Percentiles rank a stretch among this genome's conserved stretches.
phyloP scores from a whole-genome alignment of 202 grass and related monocot genomes.

The Hordeum pubiflorum region DNA sequence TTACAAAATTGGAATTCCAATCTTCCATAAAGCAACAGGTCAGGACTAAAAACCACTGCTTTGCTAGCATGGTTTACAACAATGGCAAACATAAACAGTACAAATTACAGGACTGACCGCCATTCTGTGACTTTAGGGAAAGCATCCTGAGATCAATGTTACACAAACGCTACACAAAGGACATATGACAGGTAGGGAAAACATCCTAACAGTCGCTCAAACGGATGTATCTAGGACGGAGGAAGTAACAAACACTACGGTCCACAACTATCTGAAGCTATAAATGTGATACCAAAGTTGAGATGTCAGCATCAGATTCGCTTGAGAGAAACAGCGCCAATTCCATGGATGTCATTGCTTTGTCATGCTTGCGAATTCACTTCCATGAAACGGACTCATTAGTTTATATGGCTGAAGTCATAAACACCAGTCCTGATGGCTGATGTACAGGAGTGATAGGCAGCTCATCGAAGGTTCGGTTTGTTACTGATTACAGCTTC shows the following conservation, averaged over 20 bases:
- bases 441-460: neutral
- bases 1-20: no score
- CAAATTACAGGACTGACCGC: neutral
- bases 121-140: neutral
- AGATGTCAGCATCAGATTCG: neutral
- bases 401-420: neutral
- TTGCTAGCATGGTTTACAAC: neutral
- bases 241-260: neutral
- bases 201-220: no score
- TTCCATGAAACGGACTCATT: neutral
- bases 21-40: neutral
- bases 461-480: neutral
- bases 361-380: neutral
- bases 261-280: neutral
- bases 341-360: neutral
- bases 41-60: neutral
- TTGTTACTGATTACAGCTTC: constrained; percentile 12
- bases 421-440: constrained; percentile 3
- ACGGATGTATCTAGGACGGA: no score
- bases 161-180: neutral
- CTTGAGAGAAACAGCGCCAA: constrained; percentile 1
- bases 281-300: neutral
- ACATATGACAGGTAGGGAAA: no score
- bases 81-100: neutral
- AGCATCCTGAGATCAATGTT: neutral